phyloP scores from a whole-genome alignment of 2,329 filamentous ascomycete species.

The Mycogone perniciosa region DNA sequence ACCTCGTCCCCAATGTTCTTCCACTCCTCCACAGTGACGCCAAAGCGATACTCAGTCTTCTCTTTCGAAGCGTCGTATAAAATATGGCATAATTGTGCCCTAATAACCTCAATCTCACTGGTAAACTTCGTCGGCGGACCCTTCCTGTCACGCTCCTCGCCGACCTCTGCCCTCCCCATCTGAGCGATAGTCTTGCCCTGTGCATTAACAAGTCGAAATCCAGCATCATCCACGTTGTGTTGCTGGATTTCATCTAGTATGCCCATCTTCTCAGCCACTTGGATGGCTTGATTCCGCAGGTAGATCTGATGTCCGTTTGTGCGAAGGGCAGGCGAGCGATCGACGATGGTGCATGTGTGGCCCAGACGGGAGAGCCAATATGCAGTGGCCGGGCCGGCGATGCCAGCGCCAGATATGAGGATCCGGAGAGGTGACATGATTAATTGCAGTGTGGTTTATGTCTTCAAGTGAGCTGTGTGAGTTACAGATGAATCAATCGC shows the following conservation, averaged over 20 bases:
- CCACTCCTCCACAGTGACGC: slow-evolving; percentile 21
- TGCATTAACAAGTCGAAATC: slow-evolving; percentile 40
- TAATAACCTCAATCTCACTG: slow-evolving; percentile 49
- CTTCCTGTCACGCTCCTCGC: slow-evolving; percentile 12
- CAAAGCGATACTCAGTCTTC: slow-evolving; percentile 25
- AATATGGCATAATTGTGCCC: slow-evolving; percentile 42
- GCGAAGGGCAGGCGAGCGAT: slow-evolving; percentile 25
- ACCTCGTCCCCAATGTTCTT: slow-evolving; percentile 16
- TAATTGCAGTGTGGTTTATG: too few relatives aligned
- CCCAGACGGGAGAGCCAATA: slow-evolving; percentile 26
- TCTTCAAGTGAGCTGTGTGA: too few relatives aligned
- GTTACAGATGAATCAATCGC: too few relatives aligned
- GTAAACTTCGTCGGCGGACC: slow-evolving; percentile 27
- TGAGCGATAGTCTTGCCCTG: slow-evolving; percentile 31
- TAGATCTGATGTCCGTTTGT: slow-evolving; percentile 40
- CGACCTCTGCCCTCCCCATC: slow-evolving; percentile 21
- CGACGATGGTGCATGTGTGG: slow-evolving; percentile 32
- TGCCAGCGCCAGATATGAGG: slow-evolving; percentile 22
- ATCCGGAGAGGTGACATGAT: too few relatives aligned
- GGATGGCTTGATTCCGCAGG: slow-evolving; percentile 36
- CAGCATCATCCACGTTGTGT: slow-evolving; percentile 40
- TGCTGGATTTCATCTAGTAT: slow-evolving; percentile 30
- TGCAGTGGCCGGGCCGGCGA: slow-evolving; percentile 26
- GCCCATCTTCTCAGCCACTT: slow-evolving; percentile 34
- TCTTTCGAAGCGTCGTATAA: slow-evolving; percentile 31